Evolutionary conservation across 257 asterid species (phyloP), one percentile per base, ranked within the genome.

Genomic region (Solanum dulcamara): DNA sequence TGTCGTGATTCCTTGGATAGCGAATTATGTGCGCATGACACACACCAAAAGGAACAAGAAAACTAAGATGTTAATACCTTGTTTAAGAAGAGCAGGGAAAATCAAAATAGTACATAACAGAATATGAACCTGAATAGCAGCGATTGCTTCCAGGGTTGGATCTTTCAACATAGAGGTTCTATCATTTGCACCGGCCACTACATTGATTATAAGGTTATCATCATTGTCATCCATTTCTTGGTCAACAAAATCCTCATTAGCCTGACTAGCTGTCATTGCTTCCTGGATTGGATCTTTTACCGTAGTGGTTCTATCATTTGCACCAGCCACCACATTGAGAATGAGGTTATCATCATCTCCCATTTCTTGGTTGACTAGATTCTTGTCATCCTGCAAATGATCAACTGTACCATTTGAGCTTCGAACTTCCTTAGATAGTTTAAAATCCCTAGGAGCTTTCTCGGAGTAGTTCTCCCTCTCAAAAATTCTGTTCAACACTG

Each of bases 301-400:
- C 24, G 62, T 66, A 80, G 84, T 71, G 83, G 67, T 89, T 84
- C 87, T 84, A 80, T 88, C 85, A 33, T 83, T 88, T 81, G 92
- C 57, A 75, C 80, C 81, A 48, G 91, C 90, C 80, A 90, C 93
- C 44, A 96, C 83, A 84, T 96, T 96, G 64, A 93, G 93, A 38
- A 93, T 87, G 77, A 96, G 92, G 89, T 88, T 86, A 88, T 93
- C 98, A 50, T 91, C 99, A 85, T 96, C 95, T 62, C 91, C 90
- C 59, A 6, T 83, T 62, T 11, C 91, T 86, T 90, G 89, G 87
- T 89, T 94, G 81, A 83, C 91, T 80, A 83, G 91, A 32, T 74
- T 28, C 15, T 85, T 91, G 72, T 83, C 89, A 75, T 74, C 87
- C 83, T 83, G 93, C 87, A 26, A 15, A 85, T 87, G 84, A 88